Evolutionary conservation across 306 rosid genomes (phyloP), one percentile per base, ranked within the genome.

Genomic region (Leucaena leucocephala): DNA sequence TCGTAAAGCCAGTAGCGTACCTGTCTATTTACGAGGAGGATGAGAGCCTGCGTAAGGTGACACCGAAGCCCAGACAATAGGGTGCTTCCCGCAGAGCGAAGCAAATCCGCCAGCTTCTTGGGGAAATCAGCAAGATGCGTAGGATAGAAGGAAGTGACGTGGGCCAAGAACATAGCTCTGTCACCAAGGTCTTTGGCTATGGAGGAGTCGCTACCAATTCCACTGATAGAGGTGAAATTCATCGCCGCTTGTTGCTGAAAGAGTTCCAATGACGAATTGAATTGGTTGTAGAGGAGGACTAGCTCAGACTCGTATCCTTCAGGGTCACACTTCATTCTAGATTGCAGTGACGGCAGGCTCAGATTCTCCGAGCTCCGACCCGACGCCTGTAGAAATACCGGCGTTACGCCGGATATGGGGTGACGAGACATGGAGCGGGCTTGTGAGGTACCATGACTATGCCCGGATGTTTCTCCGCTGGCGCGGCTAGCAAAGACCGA

Each of bases 321-420:
- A 0, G 93, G 98, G 22, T 94, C 98, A 68, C 92, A 86, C 84
- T 94, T 92, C 97, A 94, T 92, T 83, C 89, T 94, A 3, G 97
- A 89, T 71, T 91, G 98, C 4, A 94, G 90, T 0, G 82, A 3
- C 1, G 87, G 84, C 0, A 94, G 88, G 62, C 91, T 92, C 61
- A 92, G 75, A 81, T 81, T 94, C 84, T 92, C 95, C 5, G 97
- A 72, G 69, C 77, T 59, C 74, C 88, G 89, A 3, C 94, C 91
- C 0, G 94, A 88, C 0, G 90, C 81, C 22, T 75, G 58, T 17
- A 89, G 65, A 0, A 86, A 36, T 61, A 82, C 94, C 75, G 79
- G 77, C 17, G 81, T 64, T 33, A 54, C n/a, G 9, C 74, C 67
- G n/a, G 71, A 82, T 19, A 17, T n/a, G 61, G 48, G 78, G 63